Evolutionary conservation across 1,284 basidiomycete species (phyloP).

Genomic region (Puccinia coronata): DNA sequence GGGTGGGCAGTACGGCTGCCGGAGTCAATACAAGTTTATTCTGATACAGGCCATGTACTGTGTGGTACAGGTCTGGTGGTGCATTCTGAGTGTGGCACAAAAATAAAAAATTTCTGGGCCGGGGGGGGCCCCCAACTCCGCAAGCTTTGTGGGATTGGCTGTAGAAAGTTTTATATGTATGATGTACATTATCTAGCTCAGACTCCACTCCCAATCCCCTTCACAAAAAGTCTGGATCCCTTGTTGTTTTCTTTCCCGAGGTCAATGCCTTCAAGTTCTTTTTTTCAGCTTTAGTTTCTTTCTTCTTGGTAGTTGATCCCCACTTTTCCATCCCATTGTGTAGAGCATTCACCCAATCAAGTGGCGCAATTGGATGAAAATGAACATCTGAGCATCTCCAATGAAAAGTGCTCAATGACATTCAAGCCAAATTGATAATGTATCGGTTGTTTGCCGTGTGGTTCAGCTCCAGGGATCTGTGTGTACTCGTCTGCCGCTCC

Average conservation of each 20-base stretch:
- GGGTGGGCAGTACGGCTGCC: no score
- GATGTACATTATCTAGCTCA: no score
- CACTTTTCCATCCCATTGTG: slow-evolving; percentile 3
- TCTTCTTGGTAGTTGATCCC: background rate
- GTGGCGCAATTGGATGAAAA: background rate
- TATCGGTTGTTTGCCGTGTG: background rate
- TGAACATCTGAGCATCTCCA: background rate
- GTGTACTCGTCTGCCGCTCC: background rate
- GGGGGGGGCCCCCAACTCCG: no score
- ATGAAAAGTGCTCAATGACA: background rate
- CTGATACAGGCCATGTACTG: no score
- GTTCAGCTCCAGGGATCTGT: background rate
- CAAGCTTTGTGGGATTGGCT: no score
- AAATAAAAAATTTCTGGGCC: no score
- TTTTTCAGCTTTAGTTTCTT: background rate
- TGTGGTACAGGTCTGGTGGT: no score
- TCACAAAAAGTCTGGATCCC: background rate
- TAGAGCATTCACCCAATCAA: background rate
- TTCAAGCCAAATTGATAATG: background rate
- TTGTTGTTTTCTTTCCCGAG: background rate
- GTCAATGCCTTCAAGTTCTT: background rate
- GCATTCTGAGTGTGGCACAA: no score
- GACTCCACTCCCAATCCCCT: background rate
- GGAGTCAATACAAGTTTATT: no score
- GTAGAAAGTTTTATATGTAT: no score